Evolutionary conservation across 495 filamentous ascomycete genomes (phyloP).

Genomic region (Sabuloglossum arenarium): DNA sequence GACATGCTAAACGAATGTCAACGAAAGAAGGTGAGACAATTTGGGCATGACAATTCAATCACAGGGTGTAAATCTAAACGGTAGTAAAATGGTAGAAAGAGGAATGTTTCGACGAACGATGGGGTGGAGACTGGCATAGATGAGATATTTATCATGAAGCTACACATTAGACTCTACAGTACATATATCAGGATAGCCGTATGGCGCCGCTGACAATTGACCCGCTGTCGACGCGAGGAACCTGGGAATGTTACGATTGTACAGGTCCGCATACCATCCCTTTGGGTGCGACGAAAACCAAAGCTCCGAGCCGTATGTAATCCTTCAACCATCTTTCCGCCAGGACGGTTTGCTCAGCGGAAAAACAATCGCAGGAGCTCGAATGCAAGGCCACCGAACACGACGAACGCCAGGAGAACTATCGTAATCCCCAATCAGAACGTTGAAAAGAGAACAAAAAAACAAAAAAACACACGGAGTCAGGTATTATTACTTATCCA

Average conservation of each 20-base stretch:
- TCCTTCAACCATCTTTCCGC: background rate
- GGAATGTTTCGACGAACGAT: too few relatives aligned
- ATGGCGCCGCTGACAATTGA: background rate
- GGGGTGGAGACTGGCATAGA: background rate
- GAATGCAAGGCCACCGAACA: conserved; percentile 69
- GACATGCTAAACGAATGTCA: too few relatives aligned
- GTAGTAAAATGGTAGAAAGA: too few relatives aligned
- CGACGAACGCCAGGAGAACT: conserved; percentile 43
- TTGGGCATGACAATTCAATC: too few relatives aligned
- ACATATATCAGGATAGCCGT: background rate
- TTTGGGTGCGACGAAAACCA: background rate
- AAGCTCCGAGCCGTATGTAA: background rate
- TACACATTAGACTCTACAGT: background rate
- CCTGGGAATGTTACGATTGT: background rate
- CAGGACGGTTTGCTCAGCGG: background rate
- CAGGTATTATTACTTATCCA: conserved; percentile 54
- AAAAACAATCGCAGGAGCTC: conserved; percentile 68
- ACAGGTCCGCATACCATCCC: background rate
- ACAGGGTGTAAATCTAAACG: too few relatives aligned
- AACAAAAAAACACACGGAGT: conserved; percentile 10
- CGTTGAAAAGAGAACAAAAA: conserved; percentile 10
- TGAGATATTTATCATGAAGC: background rate
- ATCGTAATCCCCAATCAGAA: background rate
- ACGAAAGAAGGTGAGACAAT: too few relatives aligned
- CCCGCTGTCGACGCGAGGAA: background rate